Percentiles rank a stretch among this genome's conserved stretches.
These are phyloP conservation scores for Vinca minor DNA, from an alignment of 257 asterid genomes.

Conservation along the genomic window DNA sequence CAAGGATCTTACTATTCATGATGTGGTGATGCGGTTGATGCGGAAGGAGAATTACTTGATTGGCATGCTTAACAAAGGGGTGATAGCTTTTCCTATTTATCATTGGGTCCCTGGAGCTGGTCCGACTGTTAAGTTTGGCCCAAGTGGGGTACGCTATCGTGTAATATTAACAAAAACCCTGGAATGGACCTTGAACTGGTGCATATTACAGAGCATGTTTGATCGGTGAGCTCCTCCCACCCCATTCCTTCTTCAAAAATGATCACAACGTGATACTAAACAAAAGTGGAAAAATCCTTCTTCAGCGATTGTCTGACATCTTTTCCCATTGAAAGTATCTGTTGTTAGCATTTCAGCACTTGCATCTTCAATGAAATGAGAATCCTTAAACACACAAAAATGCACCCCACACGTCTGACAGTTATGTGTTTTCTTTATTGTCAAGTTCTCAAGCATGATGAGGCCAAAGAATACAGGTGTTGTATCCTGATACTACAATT, in stretches of 20 bases:
- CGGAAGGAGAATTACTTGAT: slow-evolving; percentile 93
- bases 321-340: neutral
- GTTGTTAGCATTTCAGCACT: neutral
- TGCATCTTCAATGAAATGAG: neutral
- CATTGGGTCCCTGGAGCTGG: slow-evolving; percentile 83
- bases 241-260: neutral
- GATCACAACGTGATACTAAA: neutral
- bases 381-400: neutral
- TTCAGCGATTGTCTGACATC: neutral
- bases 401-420: neutral
- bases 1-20: slow-evolving; percentile 82
- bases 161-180: slow-evolving; percentile 78
- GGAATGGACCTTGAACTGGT: slow-evolving; percentile 96
- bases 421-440: neutral
- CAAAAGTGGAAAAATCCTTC: neutral
- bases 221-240: slow-evolving; percentile 47
- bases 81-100: slow-evolving; percentile 81
- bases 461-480: neutral
- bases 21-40: slow-evolving; percentile 88
- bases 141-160: slow-evolving; percentile 43
- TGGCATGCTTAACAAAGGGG: slow-evolving; percentile 97
- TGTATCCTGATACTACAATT: too few species aligned
- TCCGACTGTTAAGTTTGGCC: slow-evolving; percentile 38
- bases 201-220: slow-evolving; percentile 92
- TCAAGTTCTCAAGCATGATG: neutral